Conservation (phyloP, 2,329 filamentous ascomycete species). For the Dactylellina drechsleri region DNA sequence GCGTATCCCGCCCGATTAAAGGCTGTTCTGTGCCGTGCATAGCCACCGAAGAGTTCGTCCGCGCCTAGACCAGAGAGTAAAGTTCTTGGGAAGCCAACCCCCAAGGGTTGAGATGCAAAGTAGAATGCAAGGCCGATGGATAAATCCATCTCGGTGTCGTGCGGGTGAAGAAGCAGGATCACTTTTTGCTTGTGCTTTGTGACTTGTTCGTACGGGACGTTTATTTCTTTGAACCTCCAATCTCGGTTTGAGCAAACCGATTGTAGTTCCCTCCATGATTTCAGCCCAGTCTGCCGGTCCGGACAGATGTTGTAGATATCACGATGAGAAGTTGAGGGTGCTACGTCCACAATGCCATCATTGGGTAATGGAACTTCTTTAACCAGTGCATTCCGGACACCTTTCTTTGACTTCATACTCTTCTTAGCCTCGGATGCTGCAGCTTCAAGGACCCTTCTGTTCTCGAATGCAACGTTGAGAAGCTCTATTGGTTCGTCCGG, state of each 20-base stretch:
- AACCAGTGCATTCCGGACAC: slow-evolving; percentile 16
- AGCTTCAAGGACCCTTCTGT: slow-evolving; percentile 76
- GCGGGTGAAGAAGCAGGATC: slow-evolving; percentile 82
- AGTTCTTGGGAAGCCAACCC: slow-evolving; percentile 68
- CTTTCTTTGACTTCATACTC: slow-evolving; percentile 55
- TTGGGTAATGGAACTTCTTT: slow-evolving; percentile 32
- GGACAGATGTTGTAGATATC: slow-evolving; percentile 80
- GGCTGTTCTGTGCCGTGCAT: slow-evolving; percentile 82
- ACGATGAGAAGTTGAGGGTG: slow-evolving; percentile 25
- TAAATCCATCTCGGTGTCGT: slow-evolving; percentile 98
- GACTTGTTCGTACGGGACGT: slow-evolving; percentile 82
- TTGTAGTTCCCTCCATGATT: slow-evolving; percentile 79
- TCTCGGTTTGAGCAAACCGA: slow-evolving; percentile 73
- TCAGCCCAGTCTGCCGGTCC: slow-evolving; percentile 85
- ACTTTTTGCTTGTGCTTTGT: slow-evolving; percentile 75
- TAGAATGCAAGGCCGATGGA: slow-evolving; percentile 95
- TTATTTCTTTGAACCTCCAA: slow-evolving; percentile 86
- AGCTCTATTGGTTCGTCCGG: slow-evolving; percentile 78
- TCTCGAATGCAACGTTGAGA: slow-evolving; percentile 96
- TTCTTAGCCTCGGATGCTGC: slow-evolving; percentile 62
- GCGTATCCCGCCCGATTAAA: slow-evolving; percentile 74
- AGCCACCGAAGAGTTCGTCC: slow-evolving; percentile 95
- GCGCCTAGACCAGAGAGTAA: slow-evolving; percentile 92
- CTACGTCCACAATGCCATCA: slow-evolving; percentile 55
- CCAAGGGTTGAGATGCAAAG: slow-evolving; percentile 82